phyloP scores from a whole-genome alignment of 371 early-diverging fungal species.

The Haplosporangium sp. region DNA sequence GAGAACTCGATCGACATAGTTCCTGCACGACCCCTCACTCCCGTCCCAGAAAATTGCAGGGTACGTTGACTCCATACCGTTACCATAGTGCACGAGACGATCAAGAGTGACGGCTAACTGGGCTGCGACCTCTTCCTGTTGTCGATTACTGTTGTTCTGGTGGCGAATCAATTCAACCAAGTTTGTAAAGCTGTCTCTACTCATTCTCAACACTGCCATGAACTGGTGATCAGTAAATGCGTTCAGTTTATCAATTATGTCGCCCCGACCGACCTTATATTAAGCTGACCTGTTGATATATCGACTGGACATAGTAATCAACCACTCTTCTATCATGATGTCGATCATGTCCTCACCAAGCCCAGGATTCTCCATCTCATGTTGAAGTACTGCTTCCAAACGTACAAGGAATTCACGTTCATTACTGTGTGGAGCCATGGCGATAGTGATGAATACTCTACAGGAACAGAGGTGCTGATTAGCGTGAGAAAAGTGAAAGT shows the following conservation, averaged over 20 bases:
- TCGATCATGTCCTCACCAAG: too few relatives aligned
- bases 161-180: neutral
- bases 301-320: neutral
- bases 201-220: neutral
- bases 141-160: neutral
- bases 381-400: too few relatives aligned
- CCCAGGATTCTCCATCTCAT: too few relatives aligned
- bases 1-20: too few relatives aligned
- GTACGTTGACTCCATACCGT: conserved; percentile 1
- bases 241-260: neutral
- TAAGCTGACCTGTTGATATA: neutral
- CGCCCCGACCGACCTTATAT: neutral
- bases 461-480: too few relatives aligned
- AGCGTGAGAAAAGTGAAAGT: too few relatives aligned
- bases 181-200: conserved; percentile 1
- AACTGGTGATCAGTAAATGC: neutral
- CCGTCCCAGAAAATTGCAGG: neutral
- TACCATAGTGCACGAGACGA: conserved; percentile 15
- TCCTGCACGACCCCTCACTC: too few relatives aligned
- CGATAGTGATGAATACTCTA: too few relatives aligned
- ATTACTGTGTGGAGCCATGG: too few relatives aligned
- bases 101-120: conserved; percentile 20
- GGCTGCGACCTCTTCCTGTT: conserved; percentile 16
- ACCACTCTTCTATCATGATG: too few relatives aligned
- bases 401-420: too few relatives aligned